A percentile compares a stretch with the other conserved stretches of the same genome.
Evolutionary conservation across 2,329 filamentous ascomycete genomes (phyloP).

Genomic region (Diaporthe batatas): DNA sequence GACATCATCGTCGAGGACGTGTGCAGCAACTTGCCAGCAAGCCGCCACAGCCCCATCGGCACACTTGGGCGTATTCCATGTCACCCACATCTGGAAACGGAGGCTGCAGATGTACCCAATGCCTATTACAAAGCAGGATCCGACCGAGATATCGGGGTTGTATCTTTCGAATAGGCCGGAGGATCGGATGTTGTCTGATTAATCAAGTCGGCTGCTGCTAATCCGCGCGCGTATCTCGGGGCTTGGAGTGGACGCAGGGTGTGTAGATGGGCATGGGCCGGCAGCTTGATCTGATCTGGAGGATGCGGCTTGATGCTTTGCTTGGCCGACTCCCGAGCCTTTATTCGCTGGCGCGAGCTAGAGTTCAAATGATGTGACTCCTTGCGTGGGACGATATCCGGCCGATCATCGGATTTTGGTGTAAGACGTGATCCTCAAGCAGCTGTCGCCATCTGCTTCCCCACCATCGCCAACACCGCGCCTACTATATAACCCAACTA

Average conservation of each 20-base stretch:
- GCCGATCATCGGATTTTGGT: slow-evolving; percentile 42
- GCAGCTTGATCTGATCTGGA: not conserved
- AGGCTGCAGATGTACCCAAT: not conserved
- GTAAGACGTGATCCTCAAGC: slow-evolving; percentile 47
- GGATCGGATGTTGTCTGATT: slow-evolving; percentile 23
- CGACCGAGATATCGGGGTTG: slow-evolving; percentile 12
- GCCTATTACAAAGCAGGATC: slow-evolving; percentile 28
- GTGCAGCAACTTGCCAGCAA: too few species aligned
- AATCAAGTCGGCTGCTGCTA: slow-evolving; percentile 15
- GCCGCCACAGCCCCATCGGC: too few species aligned
- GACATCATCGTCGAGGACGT: too few species aligned
- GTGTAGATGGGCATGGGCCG: slow-evolving; percentile 1
- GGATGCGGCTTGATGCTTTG: slow-evolving; percentile 1
- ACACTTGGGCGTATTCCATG: too few species aligned
- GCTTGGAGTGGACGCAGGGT: not conserved
- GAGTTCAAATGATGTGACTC: slow-evolving; percentile 39
- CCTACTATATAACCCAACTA: slow-evolving; percentile 38
- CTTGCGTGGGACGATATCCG: slow-evolving; percentile 38
- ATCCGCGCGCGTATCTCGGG: slow-evolving; percentile 10
- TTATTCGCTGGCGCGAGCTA: slow-evolving; percentile 37
- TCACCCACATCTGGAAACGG: not conserved
- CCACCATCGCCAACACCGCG: slow-evolving; percentile 33
- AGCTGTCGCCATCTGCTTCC: slow-evolving; percentile 46
- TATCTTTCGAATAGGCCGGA: not conserved
- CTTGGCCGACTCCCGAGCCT: not conserved